Evolutionary conservation across 768 basidiomycete species (phyloP).

Genomic region (Tylopilus sp.): DNA sequence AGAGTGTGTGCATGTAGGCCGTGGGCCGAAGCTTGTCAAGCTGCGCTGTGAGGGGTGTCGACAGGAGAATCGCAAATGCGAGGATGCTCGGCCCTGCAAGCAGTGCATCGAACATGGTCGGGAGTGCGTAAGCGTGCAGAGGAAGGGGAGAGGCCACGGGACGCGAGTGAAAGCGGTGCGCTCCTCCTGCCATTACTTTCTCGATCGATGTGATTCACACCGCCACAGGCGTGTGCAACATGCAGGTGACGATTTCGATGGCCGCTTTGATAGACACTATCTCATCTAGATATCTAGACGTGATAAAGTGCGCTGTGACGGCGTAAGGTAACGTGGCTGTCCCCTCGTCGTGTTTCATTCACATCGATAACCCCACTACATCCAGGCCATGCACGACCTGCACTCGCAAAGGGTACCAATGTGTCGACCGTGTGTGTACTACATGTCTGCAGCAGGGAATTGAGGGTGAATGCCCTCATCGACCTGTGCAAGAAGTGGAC

Average conservation of each 20-base stretch:
- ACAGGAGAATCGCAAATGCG: slow-evolving; percentile 54
- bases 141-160: slow-evolving; percentile 55
- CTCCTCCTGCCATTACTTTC: slow-evolving; percentile 6
- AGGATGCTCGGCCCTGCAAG: slow-evolving; percentile 55
- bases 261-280: slow-evolving; percentile 4
- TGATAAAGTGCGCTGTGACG: slow-evolving; percentile 62
- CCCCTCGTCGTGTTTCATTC: slow-evolving; percentile 1
- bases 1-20: slow-evolving; percentile 54
- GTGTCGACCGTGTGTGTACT: slow-evolving; percentile 47
- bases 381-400: slow-evolving; percentile 50
- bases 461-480: slow-evolving; percentile 46
- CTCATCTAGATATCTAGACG: slow-evolving; percentile 39
- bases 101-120: slow-evolving; percentile 46
- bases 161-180: slow-evolving; percentile 59
- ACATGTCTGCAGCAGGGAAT: slow-evolving; percentile 43
- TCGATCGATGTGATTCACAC: slow-evolving; percentile 6
- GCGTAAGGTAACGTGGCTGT: slow-evolving; percentile 41
- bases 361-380: slow-evolving; percentile 7
- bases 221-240: slow-evolving; percentile 50
- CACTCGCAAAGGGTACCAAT: slow-evolving; percentile 48
- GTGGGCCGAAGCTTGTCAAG: slow-evolving; percentile 55
- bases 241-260: slow-evolving; percentile 46
- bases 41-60: slow-evolving; percentile 59
- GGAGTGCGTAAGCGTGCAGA: slow-evolving; percentile 47
- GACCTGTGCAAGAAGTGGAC: slow-evolving; percentile 20